These are phyloP conservation scores for Thermothelomyces thermophilus DNA, from an alignment of 2,329 filamentous ascomycete genomes.

Conservation along the genomic window DNA sequence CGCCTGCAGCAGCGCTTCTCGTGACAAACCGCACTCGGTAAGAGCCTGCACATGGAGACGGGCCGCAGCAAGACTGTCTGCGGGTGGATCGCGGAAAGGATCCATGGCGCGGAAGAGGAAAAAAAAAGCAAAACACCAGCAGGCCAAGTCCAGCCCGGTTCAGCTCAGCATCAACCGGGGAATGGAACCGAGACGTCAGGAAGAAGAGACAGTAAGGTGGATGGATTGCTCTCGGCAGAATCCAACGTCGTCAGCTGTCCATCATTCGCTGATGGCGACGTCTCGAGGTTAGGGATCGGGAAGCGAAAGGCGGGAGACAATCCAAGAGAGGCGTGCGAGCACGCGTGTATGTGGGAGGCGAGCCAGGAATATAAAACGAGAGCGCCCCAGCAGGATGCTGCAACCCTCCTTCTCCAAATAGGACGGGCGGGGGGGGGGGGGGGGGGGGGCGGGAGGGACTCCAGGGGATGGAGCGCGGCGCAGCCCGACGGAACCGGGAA, in stretches of 20 bases:
- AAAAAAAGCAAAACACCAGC: conserved; percentile 1
- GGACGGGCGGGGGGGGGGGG: background rate
- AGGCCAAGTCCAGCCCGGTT: conserved; percentile 3
- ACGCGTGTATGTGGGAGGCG: conserved; percentile 8
- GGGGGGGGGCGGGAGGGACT: background rate
- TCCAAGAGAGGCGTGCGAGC: background rate
- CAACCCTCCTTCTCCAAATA: background rate
- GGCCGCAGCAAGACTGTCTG: conserved; percentile 28
- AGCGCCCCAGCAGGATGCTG: conserved; percentile 9
- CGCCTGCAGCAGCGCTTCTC: conserved; percentile 30
- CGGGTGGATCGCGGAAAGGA: conserved; percentile 23
- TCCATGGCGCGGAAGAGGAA: no score
- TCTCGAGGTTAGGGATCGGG: background rate
- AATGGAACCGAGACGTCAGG: background rate
- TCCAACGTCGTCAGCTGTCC: conserved; percentile 6
- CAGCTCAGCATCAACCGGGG: background rate
- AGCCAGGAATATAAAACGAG: conserved; percentile 16
- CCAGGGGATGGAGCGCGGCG: conserved; percentile 1
- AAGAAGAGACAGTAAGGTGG: background rate
- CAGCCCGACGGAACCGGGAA: conserved; percentile 11
- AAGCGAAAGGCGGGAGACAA: background rate
- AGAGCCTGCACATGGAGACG: conserved; percentile 30
- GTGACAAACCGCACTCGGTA: conserved; percentile 27
- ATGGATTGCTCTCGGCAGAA: conserved; percentile 4
- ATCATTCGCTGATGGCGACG: conserved; percentile 1